Evolutionary conservation across 306 rosid genomes (phyloP), one percentile per base, ranked within the genome.

Genomic region (Gynostemma pentaphyllum): DNA sequence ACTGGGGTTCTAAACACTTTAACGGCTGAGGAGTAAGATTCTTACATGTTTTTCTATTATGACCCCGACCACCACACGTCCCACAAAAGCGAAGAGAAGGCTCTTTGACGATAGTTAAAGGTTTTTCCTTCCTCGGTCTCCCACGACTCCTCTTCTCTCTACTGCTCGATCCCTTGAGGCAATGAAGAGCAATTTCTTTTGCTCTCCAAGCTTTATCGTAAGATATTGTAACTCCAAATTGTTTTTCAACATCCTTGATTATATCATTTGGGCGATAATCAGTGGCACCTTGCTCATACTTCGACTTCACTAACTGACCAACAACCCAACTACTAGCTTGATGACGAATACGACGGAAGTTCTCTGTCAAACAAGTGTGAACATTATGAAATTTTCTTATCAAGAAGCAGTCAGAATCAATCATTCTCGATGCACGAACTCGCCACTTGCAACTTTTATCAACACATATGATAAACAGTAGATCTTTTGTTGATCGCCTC

Each of bases 321-420:
- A 69, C 66, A 3, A 74, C 59, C 66, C 71, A 64, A 66, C 51
- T 65, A 66, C 76, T 66, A 11, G 76, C 76, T 72, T 72, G 76
- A 9, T 63, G 19, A 69, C 69, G 74, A 60, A 44, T 60, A 10
- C 52, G 52, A 51, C 52, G 53, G 1, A 40, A 34, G 39, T 36
- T 45, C 13, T 55, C 74, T 1, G 52, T 12, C 22, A 63, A 36
- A 48, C 78, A 74, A 45, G 74, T 34, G 13, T 74, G 78, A 4
- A 45, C 67, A 2, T 46, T 64, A 54, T 42, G 28, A 7, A 52
- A 68, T 32, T 63, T 45, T 12, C 69, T 69, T 36, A 74, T 59
- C 45, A 53, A 11, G 28, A 74, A 74, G 36, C 49, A 46, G 12
- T 24, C 9, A 4, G 34, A 45, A 32, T 60, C 64, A 11, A 37